phyloP scores from a whole-genome alignment of 2,329 filamentous ascomycete species.

The Curvularia verruculosa region DNA sequence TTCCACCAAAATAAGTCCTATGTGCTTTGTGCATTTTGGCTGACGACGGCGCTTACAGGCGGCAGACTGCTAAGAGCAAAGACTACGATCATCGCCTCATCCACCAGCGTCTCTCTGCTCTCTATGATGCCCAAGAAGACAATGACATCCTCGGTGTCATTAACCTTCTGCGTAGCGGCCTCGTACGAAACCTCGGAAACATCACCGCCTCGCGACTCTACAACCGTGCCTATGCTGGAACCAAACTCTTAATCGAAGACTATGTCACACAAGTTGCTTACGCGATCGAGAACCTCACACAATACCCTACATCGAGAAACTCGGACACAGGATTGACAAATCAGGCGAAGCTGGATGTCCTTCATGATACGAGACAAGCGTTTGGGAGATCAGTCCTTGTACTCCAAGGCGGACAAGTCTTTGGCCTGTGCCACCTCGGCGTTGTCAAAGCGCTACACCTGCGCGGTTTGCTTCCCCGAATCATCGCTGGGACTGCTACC shows the following conservation, averaged over 20 bases:
- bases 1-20: background rate
- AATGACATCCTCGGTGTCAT: conserved; percentile 76
- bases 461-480: conserved; percentile 80
- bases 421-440: conserved; percentile 87
- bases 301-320: conserved; percentile 63
- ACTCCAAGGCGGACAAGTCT: conserved; percentile 87
- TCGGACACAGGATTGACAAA: conserved; percentile 64
- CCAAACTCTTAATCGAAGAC: conserved; percentile 88
- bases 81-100: conserved; percentile 90
- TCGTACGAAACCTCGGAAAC: conserved; percentile 86
- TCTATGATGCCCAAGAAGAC: conserved; percentile 71
- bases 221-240: conserved; percentile 84
- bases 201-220: conserved; percentile 83
- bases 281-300: conserved; percentile 77
- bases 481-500: conserved; percentile 89
- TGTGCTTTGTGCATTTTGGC: conserved; percentile 2
- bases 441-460: conserved; percentile 87
- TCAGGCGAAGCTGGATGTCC: conserved; percentile 81
- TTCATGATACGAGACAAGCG: conserved; percentile 85
- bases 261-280: conserved; percentile 86
- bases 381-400: conserved; percentile 87
- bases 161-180: conserved; percentile 77
- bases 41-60: conserved; percentile 60
- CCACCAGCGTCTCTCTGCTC: conserved; percentile 72
- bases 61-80: conserved; percentile 78